Base-by-base conservation (phyloP, 2,329 filamentous ascomycete species). In the Chrysoporthe austroafricana region DNA sequence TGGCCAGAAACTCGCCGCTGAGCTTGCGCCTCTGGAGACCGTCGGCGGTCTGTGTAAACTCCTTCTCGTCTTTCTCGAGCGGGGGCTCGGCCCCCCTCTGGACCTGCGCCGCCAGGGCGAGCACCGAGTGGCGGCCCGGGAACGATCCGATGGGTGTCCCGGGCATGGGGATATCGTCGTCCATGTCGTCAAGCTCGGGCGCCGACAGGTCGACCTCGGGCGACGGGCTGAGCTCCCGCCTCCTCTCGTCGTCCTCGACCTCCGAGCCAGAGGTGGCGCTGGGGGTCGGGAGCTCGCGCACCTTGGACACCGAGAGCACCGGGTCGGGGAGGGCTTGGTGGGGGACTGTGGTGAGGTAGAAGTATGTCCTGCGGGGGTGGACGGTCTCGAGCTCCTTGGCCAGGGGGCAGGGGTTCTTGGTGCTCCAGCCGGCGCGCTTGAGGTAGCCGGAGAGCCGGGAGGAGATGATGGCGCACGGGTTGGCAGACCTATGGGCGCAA, bases 11-110 rank as follows among this genome's bases (percentile, higher is more conserved):
- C 52, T 82, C 81, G 39, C 84, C 83, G 57, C 78, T 83, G 32
- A 89, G 81, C 74, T 89, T 90, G 70, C 86, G 82, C 76, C 87
- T 89, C 74, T 88, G 92, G 73, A 98, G 87, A 61, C 91, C 93
- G 72, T 93, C 92, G 18, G 96, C 96, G 1, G 94, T 98, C 80
- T 97, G 93, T 7, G 95, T 97, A 76, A 99, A 99, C 79, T 98
- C 96, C 76, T 91, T 92, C 83, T 98, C 95, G 73, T 98, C 95
- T 74, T 92, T 93, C 81, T 98, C 95, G 48, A 98, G 84, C 18
- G 94, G 93, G 63, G 95, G 94, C 71, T 93, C 96, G 34, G 91
- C 89, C n/a, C 90, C 91, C 69, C 92, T 89, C 69, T 89, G 85
- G 70, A 87, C 88, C 73, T 90, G 86, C 61, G 82, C 78, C 63